Conservation (phyloP, 1,284 basidiomycete species). For the Retiboletus fuscus region DNA sequence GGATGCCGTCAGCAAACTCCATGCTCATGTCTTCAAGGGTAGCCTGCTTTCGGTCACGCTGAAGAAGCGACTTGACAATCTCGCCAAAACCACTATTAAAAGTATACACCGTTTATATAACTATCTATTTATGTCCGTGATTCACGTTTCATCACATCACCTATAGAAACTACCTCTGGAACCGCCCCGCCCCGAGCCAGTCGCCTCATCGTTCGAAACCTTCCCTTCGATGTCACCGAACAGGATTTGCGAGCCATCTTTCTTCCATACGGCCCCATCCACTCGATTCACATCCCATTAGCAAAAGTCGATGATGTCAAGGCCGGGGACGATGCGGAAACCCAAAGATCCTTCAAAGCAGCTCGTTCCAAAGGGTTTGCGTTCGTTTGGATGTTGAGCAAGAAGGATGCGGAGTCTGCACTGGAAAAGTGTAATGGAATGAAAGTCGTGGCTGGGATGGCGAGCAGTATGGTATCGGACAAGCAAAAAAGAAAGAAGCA, state of each 20-base stretch:
- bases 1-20: constrained; percentile 84
- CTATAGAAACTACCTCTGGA: constrained; percentile 37
- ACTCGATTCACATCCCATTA: constrained; percentile 86
- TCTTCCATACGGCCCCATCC: constrained; percentile 88
- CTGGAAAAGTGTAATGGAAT: constrained; percentile 88
- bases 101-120: constrained; percentile 23
- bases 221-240: constrained; percentile 86
- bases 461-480: constrained; percentile 70
- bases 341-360: constrained; percentile 35
- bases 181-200: constrained; percentile 69
- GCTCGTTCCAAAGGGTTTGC: constrained; percentile 86
- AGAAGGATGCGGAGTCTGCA: constrained; percentile 88
- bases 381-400: constrained; percentile 94
- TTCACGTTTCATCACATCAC: constrained; percentile 38
- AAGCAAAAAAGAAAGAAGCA: constrained; percentile 84
- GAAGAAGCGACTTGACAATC: constrained; percentile 87
- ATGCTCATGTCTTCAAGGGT: constrained; percentile 95
- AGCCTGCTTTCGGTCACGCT: constrained; percentile 87
- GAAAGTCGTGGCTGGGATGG: constrained; percentile 74
- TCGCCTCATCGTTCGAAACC: constrained; percentile 91
- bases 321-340: constrained; percentile 46
- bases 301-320: constrained; percentile 40
- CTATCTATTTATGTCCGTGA: background rate
- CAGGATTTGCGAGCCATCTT: constrained; percentile 91
- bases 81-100: constrained; percentile 62